Evolutionary conservation across 2,329 filamentous ascomycete species (phyloP).

Genomic region (Lasiodiplodia citricola): DNA sequence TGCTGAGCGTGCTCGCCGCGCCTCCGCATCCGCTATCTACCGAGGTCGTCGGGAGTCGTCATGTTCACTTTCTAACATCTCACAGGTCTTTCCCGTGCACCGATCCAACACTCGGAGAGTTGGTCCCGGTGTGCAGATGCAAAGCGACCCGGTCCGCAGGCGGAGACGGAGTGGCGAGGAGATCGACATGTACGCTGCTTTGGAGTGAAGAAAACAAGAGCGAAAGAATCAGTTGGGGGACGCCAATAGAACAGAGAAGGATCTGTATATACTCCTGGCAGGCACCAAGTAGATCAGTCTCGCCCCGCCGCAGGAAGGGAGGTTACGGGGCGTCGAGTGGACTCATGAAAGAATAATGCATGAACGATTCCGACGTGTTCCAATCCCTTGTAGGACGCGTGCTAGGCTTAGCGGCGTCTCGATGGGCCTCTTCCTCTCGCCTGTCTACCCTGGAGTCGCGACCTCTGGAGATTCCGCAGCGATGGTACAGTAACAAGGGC

Average conservation of each 20-base stretch:
- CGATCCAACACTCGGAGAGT: constrained; percentile 68
- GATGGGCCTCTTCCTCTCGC: background rate
- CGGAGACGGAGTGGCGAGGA: constrained; percentile 58
- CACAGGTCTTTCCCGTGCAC: constrained; percentile 63
- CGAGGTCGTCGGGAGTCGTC: background rate
- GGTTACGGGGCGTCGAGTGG: background rate
- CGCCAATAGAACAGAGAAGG: constrained; percentile 20
- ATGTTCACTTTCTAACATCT: background rate
- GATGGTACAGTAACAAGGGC: background rate
- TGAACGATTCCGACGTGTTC: constrained; percentile 10
- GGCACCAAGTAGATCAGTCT: constrained; percentile 14
- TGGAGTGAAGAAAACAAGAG: constrained; percentile 60
- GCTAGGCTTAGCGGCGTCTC: no score
- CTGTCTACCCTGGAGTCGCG: background rate
- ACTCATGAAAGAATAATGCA: constrained; percentile 23
- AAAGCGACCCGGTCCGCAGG: constrained; percentile 67
- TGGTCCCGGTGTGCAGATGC: constrained; percentile 82
- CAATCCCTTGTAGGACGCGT: background rate
- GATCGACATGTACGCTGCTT: constrained; percentile 68
- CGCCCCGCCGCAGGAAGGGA: background rate
- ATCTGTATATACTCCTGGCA: constrained; percentile 24
- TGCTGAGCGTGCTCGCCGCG: background rate
- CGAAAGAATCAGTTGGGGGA: background rate
- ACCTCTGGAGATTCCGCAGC: background rate
- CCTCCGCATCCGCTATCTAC: background rate